A percentile compares a stretch with the other conserved stretches of the same genome.
These are phyloP conservation scores for Achaetomium macrosporum DNA, from an alignment of 2,329 filamentous ascomycete species.

Conservation along the genomic window DNA sequence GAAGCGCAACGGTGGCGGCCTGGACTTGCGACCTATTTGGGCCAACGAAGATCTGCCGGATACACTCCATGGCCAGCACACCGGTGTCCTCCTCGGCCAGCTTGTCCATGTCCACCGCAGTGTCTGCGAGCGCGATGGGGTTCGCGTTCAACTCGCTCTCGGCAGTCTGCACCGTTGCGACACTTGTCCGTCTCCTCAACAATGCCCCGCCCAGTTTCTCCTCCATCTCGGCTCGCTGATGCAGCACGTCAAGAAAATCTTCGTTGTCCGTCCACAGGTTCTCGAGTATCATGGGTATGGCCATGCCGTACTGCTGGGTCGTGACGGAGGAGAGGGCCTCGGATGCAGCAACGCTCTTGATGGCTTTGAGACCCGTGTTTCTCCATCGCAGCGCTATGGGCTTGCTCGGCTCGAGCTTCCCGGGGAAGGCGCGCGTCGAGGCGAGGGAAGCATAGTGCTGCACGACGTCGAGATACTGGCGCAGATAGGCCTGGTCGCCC, in stretches of 20 bases:
- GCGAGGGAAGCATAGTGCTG: slow-evolving; percentile 74
- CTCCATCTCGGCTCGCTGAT: slow-evolving; percentile 59
- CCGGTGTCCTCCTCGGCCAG: slow-evolving; percentile 85
- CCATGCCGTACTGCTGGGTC: slow-evolving; percentile 67
- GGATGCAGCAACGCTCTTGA: slow-evolving; percentile 73
- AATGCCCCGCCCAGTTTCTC: slow-evolving; percentile 61
- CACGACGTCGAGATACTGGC: slow-evolving; percentile 77
- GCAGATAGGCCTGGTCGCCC: slow-evolving; percentile 77
- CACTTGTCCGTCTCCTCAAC: slow-evolving; percentile 65
- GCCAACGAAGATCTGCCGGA: slow-evolving; percentile 78
- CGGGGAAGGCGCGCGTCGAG: slow-evolving; percentile 51
- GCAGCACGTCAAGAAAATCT: slow-evolving; percentile 61
- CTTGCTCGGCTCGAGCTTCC: slow-evolving; percentile 55
- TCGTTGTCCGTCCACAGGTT: slow-evolving; percentile 76
- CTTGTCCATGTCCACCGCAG: slow-evolving; percentile 81
- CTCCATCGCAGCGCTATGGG: slow-evolving; percentile 75
- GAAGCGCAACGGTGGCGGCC: slow-evolving; percentile 63
- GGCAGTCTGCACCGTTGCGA: slow-evolving; percentile 68
- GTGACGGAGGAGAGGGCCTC: slow-evolving; percentile 72
- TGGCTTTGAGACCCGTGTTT: slow-evolving; percentile 67
- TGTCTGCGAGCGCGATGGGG: slow-evolving; percentile 67
- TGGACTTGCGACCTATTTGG: slow-evolving; percentile 80
- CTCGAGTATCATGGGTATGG: slow-evolving; percentile 79
- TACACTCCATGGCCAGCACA: slow-evolving; percentile 74
- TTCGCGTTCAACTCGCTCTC: slow-evolving; percentile 65